Evolutionary conservation across 352 stramenopile species (phyloP), one percentile per base, ranked within the genome.

Genomic region (Phytophthora hibernalis): DNA sequence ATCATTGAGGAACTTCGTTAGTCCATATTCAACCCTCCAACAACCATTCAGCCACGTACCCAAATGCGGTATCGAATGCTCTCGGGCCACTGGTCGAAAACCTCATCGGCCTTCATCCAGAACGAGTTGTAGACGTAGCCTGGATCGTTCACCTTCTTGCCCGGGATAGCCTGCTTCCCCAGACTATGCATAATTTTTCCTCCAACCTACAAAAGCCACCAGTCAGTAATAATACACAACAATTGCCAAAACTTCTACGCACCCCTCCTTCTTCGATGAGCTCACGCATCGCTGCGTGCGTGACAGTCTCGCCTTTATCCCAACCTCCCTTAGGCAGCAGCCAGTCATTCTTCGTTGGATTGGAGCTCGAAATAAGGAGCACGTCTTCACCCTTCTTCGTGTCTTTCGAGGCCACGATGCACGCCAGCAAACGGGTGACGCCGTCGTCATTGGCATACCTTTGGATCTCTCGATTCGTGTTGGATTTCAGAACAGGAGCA

Each of bases 211-310:
- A 63, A 9, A 54, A 47, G 15, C 28, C 43, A 50, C 5, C 12
- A 50, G 43, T 50, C 30, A 50, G 43, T 50, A 47, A 5, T 6
- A 47, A 24, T 11, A 43, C 11, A 10, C 37, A 9, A 43, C 5
- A 20, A 20, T 4, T n/a, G n/a, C n/a, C n/a, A n/a, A 47, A 16
- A 47, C 37, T 22, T 38, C 8, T 4, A 56, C 59, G 24, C 53
- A 71, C 63, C 35, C 64, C 63, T 57, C 55, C 63, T 61, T 71
- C 55, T 54, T 71, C 63, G n/a, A 61, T 30, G 12, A 53, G 40
- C 20, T 71, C 63, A n/a, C 63, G 49, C 48, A 43, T 28, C 4
- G 48, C 56, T 2, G 63, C 42, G 1, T 21, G 44, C 8, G 37
- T 5, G 9, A 71, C 15, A 21, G 8, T 16, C 2, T 66, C 63